Percentiles rank a stretch among this genome's conserved stretches.
Conservation (phyloP, 2,329 filamentous ascomycete species). For the Verticillium klebahnii region DNA sequence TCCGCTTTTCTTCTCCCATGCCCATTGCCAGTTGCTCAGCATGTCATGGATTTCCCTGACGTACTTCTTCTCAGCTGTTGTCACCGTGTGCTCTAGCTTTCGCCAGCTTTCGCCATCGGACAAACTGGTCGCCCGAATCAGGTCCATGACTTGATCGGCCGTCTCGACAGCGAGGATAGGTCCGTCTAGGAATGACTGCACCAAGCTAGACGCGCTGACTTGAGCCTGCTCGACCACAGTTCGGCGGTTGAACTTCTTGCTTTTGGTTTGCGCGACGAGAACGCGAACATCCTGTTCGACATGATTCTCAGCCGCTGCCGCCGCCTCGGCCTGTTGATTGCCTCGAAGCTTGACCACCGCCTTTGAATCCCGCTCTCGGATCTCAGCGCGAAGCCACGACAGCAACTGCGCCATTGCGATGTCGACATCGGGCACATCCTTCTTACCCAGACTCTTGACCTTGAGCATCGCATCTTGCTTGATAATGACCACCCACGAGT, state of each 20-base stretch:
- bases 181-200: slow-evolving; percentile 68
- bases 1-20: slow-evolving; percentile 47
- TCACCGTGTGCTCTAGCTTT: slow-evolving; percentile 71
- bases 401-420: slow-evolving; percentile 68
- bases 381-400: slow-evolving; percentile 74
- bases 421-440: slow-evolving; percentile 71
- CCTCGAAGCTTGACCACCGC: slow-evolving; percentile 41
- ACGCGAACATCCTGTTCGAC: slow-evolving; percentile 74
- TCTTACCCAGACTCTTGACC: slow-evolving; percentile 71
- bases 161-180: slow-evolving; percentile 87
- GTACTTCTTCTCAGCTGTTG: slow-evolving; percentile 75
- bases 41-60: slow-evolving; percentile 77
- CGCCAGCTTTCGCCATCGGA: slow-evolving; percentile 83
- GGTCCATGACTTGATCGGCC: slow-evolving; percentile 74
- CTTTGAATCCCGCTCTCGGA: slow-evolving; percentile 70
- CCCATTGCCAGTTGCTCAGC: slow-evolving; percentile 58
- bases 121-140: slow-evolving; percentile 68
- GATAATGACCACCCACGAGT: slow-evolving; percentile 85
- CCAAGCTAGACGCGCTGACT: slow-evolving; percentile 52
- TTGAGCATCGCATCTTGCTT: slow-evolving; percentile 75
- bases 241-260: slow-evolving; percentile 87
- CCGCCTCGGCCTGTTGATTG: slow-evolving; percentile 25
- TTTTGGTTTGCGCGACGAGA: slow-evolving; percentile 75
- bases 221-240: slow-evolving; percentile 80
- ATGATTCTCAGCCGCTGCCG: slow-evolving; percentile 21